Base-by-base conservation (phyloP, 2,329 filamentous ascomycete species). In the Phyllosticta ampelicida region DNA sequence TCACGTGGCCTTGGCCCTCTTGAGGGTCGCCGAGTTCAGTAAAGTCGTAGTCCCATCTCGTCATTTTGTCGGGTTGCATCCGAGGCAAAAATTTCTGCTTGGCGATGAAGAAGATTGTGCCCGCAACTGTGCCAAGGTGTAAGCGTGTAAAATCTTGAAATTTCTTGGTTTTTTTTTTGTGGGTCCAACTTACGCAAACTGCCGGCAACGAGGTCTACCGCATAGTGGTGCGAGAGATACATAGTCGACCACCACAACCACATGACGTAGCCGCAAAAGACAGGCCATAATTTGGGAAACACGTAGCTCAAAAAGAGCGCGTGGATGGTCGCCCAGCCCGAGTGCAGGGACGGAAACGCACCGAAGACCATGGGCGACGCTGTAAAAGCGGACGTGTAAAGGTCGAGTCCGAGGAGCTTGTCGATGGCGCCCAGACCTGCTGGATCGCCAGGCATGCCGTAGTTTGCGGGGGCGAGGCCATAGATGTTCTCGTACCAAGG, bases 191-290 rank as follows among this genome's bases (percentile, higher is more conserved):
- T 69, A 74, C 71, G 73, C 54, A 96, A 78, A 70, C 86, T 90
- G 64, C 92, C 92, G 36, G 83, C 89, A 23, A 96, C 89, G 54
- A 97, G 79, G 71, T 97, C 92, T 48, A 97, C 87, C 29, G 91
- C 92, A 70, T 97, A 97, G 76, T 97, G 92, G 74, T 97, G 92
- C 67, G 89, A 95, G 55, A 97, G 82, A 70, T 97, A 96, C 90
- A 97, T 96, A 65, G 92, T 97, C 11, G 91, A 88, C 90, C 92
- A 97, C 89, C 90, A 96, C 67, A 96, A 85, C 92, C 92, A 96
- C 69, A 87, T 81, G 51, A 87, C 87, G 73, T 96, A 97, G 63
- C 82, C 79, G 62, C 91, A 81, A 74, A 95, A 95, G 56, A 94
- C 74, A 11, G 86, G 84, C 64, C 87, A 85, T 64, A 95, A 81